These are phyloP conservation scores for thale cress (Arabidopsis thaliana) DNA, from an alignment of 345 rosid genomes.

Conservation along the genomic window TAIR10.1 NC_003075.7:14052001-14052500, in stretches of 20 bases:
- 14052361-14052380: background rate
- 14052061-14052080: background rate
- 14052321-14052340: background rate
- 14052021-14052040: background rate
- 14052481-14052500: constrained; percentile 41
- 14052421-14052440: constrained; percentile 21
- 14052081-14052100: background rate
- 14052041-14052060: background rate
- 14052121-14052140: background rate
- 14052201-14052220: no score
- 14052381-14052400: constrained; percentile 23
- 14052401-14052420: constrained; percentile 28
- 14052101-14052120: background rate
- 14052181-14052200: no score
- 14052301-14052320: background rate
- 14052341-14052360: background rate
- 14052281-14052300: background rate
- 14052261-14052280: no score
- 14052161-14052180: background rate
- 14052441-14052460: background rate
- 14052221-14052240: no score
- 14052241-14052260: no score
- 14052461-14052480: background rate
- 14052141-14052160: background rate
- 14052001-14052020: background rate